These are phyloP conservation scores for Sphagnum contortum DNA, from an alignment of 225 moss, liverwort and hornwort species.

Conservation along the genomic window DNA sequence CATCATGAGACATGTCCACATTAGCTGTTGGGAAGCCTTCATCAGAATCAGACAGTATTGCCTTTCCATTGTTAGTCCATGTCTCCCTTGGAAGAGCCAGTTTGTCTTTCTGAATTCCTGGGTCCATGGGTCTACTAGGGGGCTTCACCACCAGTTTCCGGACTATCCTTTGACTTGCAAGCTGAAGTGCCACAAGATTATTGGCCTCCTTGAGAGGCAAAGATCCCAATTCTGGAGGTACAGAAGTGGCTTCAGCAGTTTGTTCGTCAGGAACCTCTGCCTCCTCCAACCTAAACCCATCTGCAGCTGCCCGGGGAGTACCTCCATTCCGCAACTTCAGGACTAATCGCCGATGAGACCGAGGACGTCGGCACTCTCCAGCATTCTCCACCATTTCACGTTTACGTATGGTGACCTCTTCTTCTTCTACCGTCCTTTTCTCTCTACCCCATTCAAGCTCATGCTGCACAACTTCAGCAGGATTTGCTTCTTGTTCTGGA, in stretches of 20 bases:
- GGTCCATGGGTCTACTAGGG: conserved; percentile 22
- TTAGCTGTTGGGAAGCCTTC: conserved; percentile 20
- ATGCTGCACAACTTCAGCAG: too few relatives aligned
- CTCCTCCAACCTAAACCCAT: conserved; percentile 21
- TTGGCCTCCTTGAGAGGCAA: too few relatives aligned
- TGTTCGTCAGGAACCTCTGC: conserved; percentile 12
- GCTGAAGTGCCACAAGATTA: too few relatives aligned
- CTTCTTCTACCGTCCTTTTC: not conserved
- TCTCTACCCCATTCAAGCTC: too few relatives aligned
- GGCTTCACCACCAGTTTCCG: conserved; percentile 71
- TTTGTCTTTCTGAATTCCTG: not conserved
- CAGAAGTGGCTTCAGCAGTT: not conserved
- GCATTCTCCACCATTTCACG: conserved; percentile 41
- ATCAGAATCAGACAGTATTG: conserved; percentile 19
- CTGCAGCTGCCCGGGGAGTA: conserved; percentile 17
- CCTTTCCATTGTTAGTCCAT: conserved; percentile 13
- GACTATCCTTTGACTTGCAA: conserved; percentile 4
- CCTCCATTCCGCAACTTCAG: conserved; percentile 59
- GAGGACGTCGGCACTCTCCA: conserved; percentile 87
- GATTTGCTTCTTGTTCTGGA: too few relatives aligned
- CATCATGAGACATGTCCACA: conserved; percentile 17
- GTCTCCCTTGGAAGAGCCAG: not conserved
- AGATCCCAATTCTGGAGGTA: not conserved
- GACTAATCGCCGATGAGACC: conserved; percentile 72
- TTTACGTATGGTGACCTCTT: conserved; percentile 4